These are phyloP conservation scores for Trichoderma guizhouense DNA, from an alignment of 2,329 filamentous ascomycete genomes.

Conservation along the genomic window DNA sequence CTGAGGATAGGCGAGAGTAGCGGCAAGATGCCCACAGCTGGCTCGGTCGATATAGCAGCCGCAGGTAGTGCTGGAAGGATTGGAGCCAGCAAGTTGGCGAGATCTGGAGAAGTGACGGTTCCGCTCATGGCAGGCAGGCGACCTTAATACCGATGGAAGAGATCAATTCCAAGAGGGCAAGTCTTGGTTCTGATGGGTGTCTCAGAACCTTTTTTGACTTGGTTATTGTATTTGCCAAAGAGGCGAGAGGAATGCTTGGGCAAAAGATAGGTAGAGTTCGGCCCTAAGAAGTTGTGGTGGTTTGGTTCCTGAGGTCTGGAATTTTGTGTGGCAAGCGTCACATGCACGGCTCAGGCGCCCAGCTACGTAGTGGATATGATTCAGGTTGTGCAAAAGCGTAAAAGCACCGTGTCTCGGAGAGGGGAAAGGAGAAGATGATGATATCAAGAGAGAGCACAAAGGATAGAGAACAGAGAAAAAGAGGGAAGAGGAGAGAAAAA, in stretches of 20 bases:
- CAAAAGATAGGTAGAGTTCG: neutral
- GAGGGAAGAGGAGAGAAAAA: neutral
- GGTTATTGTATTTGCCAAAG: neutral
- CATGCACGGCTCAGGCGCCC: constrained; percentile 1
- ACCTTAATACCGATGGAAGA: constrained; percentile 3
- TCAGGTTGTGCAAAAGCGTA: neutral
- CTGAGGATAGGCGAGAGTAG: constrained; percentile 64
- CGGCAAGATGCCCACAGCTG: constrained; percentile 54
- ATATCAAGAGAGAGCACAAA: neutral
- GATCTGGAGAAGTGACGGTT: constrained; percentile 42
- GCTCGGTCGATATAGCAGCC: constrained; percentile 55
- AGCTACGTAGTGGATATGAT: neutral
- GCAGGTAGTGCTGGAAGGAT: constrained; percentile 59
- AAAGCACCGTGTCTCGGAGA: neutral
- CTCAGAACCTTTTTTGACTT: neutral
- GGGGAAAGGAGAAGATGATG: neutral
- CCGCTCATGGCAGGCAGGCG: constrained; percentile 19
- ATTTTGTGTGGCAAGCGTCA: constrained; percentile 11
- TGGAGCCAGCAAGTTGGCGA: constrained; percentile 48
- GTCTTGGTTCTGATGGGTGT: neutral
- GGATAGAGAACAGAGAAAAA: neutral
- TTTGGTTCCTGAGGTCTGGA: constrained; percentile 10
- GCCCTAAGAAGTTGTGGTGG: neutral
- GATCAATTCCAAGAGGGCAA: neutral
- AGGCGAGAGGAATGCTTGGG: neutral